Evolutionary conservation across 768 basidiomycete genomes (phyloP), one percentile per base, ranked within the genome.

Genomic region (Pholiota conissans): DNA sequence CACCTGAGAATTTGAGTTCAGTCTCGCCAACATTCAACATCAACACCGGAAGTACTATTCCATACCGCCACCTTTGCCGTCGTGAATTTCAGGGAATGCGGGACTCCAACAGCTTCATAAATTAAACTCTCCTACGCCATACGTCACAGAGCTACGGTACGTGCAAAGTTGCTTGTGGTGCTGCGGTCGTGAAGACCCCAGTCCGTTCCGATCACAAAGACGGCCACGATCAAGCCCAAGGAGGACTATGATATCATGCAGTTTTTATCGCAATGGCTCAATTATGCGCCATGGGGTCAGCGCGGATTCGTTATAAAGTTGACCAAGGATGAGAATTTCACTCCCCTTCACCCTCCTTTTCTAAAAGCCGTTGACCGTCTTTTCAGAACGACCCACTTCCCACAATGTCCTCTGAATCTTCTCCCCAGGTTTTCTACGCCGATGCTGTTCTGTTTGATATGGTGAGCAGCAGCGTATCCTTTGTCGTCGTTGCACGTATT

Each of bases 391-490:
- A n/a, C 35, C 24, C 3, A 47, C 3, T 22, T 51, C 26, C 20
- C 8, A 55, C 16, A n/a, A 61, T 55, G 53, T 39, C 50, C 20
- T 45, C 61, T n/a, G n/a, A n/a, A 22, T 35, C 52, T 10, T 3
- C 61, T 37, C 10, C 3, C 10, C 55, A 64, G 24, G 70, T 66
- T 0, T 84, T 86, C 71, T 72, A 71, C 60, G 80, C 73, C 50
- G 83, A 86, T 56, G 85, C 85, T 60, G 84, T 83, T 62, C 73
- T 87, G 58, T 86, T 87, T 67, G 86, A 87, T 71, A 88, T 88
- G 84, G 84, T 84, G 65, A 56, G 76, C 69, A 11, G 5, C 35
- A 32, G 20, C 3, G n/a, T 27, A 3, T 29, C 18, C 22, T 56
- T 52, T 20, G 0, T 26, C 13, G 22, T n/a, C 26, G 50, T 51